These are phyloP conservation scores for Fragaria iinumae DNA, from an alignment of 306 rosid genomes.

Conservation along the genomic window DNA sequence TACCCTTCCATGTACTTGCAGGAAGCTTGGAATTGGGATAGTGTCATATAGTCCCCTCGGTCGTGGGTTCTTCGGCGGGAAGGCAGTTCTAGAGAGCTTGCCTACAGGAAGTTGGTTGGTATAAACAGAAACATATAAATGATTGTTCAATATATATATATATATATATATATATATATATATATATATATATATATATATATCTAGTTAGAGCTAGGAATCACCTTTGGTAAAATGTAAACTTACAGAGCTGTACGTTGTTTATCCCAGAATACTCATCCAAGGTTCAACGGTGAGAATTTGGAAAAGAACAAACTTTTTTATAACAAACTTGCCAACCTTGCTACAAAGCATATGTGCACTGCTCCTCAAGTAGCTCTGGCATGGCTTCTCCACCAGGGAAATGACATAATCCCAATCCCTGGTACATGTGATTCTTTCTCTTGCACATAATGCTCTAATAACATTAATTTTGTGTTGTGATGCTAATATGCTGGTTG, in stretches of 20 bases:
- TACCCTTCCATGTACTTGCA: slow-evolving; percentile 2
- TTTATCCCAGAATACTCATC: slow-evolving; percentile 44
- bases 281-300: slow-evolving; percentile 62
- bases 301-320: slow-evolving; percentile 60
- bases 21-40: slow-evolving; percentile 70
- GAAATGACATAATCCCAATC: slow-evolving; percentile 58
- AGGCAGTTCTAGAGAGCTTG: slow-evolving; percentile 54
- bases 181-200: too few species aligned
- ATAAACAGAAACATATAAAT: not conserved
- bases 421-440: slow-evolving; percentile 43
- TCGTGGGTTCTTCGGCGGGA: slow-evolving; percentile 70
- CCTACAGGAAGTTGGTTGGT: slow-evolving; percentile 57
- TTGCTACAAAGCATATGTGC: slow-evolving; percentile 53
- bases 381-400: slow-evolving; percentile 74
- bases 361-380: slow-evolving; percentile 63
- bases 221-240: not conserved
- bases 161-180: too few species aligned
- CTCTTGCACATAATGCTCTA: too few species aligned
- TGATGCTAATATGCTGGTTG: not conserved
- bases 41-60: slow-evolving; percentile 76
- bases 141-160: too few species aligned
- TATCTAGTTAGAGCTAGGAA: not conserved
- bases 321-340: slow-evolving; percentile 39
- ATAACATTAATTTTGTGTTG: too few species aligned
- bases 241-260: slow-evolving; percentile 7